Percentiles rank a stretch among this genome's conserved stretches.
phyloP scores from a whole-genome alignment of 1,284 basidiomycete genomes.

The Laetiporus sulphureus region DNA sequence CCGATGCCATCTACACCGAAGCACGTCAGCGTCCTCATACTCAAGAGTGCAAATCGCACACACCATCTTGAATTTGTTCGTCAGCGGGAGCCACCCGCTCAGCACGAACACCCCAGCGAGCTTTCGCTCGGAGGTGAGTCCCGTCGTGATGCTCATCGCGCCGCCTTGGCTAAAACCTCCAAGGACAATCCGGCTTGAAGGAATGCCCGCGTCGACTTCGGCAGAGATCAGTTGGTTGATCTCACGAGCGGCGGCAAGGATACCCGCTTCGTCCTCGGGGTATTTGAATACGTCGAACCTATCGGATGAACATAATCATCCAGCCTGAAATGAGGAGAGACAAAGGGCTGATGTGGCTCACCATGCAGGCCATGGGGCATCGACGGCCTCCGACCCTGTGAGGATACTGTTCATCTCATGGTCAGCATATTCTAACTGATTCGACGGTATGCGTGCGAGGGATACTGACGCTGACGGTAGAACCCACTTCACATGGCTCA shows the following conservation, averaged over 20 bases:
- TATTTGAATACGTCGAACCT: slow-evolving; percentile 74
- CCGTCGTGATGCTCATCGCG: slow-evolving; percentile 74
- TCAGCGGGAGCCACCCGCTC: slow-evolving; percentile 74
- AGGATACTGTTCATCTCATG: too few species aligned
- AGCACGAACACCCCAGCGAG: slow-evolving; percentile 70
- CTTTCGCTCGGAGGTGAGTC: slow-evolving; percentile 59
- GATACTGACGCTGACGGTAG: slow-evolving; percentile 66
- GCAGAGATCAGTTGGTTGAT: slow-evolving; percentile 68
- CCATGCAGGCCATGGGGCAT: too few species aligned
- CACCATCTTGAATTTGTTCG: slow-evolving; percentile 57
- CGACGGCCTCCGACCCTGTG: too few species aligned
- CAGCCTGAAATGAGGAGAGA: too few species aligned
- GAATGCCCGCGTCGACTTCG: slow-evolving; percentile 70
- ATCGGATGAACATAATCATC: too few species aligned
- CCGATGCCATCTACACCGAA: too few species aligned
- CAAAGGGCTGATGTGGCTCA: too few species aligned
- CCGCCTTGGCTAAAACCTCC: slow-evolving; percentile 90
- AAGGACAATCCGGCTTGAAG: slow-evolving; percentile 64
- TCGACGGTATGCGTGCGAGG: slow-evolving; percentile 3
- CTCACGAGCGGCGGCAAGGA: slow-evolving; percentile 55
- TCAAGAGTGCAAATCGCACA: slow-evolving; percentile 38
- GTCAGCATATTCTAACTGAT: too few species aligned
- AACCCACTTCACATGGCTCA: slow-evolving; percentile 80
- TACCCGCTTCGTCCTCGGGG: slow-evolving; percentile 67
- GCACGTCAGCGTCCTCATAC: too few species aligned